These are phyloP conservation scores for Salvia miltiorrhiza DNA, from an alignment of 257 asterid species.

Conservation along the genomic window DNA sequence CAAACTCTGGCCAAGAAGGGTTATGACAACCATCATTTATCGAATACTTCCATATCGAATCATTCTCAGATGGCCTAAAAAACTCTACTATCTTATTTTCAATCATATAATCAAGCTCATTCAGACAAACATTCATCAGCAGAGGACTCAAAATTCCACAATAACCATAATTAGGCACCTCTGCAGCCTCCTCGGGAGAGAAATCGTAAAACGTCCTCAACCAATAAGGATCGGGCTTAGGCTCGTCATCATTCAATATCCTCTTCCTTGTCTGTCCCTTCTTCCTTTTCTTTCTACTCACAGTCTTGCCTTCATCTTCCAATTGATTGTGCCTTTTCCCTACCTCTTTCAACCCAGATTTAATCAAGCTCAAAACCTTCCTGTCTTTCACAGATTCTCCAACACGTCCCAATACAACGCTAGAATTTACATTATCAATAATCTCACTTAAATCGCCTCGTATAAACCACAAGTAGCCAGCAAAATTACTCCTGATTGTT, in stretches of 20 bases:
- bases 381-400: constrained; percentile 63
- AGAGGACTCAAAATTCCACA: constrained; percentile 94
- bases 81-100: constrained; percentile 62
- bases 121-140: constrained; percentile 64
- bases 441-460: constrained; percentile 75
- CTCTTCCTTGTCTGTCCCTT: constrained; percentile 78
- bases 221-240: constrained; percentile 96
- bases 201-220: constrained; percentile 75
- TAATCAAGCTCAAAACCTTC: constrained; percentile 72
- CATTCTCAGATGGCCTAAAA: constrained; percentile 64
- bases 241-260: constrained; percentile 69
- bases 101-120: constrained; percentile 73
- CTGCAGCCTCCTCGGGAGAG: constrained; percentile 92
- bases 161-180: constrained; percentile 69
- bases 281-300: constrained; percentile 45
- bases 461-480: constrained; percentile 94
- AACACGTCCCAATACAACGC: constrained; percentile 48
- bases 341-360: constrained; percentile 50
- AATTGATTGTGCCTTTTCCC: background rate
- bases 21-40: constrained; percentile 84
- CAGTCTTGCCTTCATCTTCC: constrained; percentile 34
- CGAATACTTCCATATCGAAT: constrained; percentile 86
- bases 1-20: constrained; percentile 99
- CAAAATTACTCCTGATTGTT: constrained; percentile 89
- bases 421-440: constrained; percentile 34